Evolutionary conservation across 352 stramenopile genomes (phyloP).

Genomic region (Globisporangium okanoganense): DNA sequence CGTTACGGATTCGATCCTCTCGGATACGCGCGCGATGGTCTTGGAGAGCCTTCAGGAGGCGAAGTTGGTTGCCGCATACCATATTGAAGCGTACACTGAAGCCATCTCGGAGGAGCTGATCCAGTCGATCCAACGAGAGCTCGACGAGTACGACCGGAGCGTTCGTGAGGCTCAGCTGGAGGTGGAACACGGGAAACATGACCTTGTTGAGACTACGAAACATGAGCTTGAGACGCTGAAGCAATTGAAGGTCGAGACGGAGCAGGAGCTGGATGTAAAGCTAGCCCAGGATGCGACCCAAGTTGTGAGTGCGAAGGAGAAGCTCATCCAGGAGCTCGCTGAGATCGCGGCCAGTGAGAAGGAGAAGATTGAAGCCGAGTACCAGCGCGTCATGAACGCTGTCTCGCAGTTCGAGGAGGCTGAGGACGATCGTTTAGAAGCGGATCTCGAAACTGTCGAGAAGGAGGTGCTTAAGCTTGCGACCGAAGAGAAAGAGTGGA

Average conservation of each 20-base stretch:
- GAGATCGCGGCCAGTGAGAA: constrained; percentile 1
- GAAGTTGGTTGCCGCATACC: constrained; percentile 30
- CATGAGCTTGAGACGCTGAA: constrained; percentile 16
- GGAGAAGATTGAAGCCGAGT: constrained; percentile 4
- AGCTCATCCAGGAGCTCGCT: constrained; percentile 1
- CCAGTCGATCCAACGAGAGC: constrained; percentile 29
- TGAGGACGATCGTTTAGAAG: neutral
- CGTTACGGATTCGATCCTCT: constrained; percentile 35
- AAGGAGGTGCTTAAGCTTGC: constrained; percentile 4
- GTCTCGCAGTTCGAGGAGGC: constrained; percentile 9
- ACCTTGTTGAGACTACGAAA: constrained; percentile 10
- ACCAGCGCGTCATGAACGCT: neutral
- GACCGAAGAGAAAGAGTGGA: neutral
- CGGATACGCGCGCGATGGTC: constrained; percentile 32
- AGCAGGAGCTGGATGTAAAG: constrained; percentile 9
- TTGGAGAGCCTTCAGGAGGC: constrained; percentile 33
- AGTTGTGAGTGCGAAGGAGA: constrained; percentile 14
- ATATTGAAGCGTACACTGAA: constrained; percentile 35
- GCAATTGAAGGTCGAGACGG: constrained; percentile 4
- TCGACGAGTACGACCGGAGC: constrained; percentile 30
- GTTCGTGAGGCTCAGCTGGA: constrained; percentile 19
- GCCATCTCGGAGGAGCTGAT: constrained; percentile 35
- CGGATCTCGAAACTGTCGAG: neutral
- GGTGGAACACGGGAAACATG: constrained; percentile 17
- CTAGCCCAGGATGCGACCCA: constrained; percentile 13